These are phyloP conservation scores for Brassica cretica DNA, from an alignment of 345 rosid species.

Conservation along the genomic window DNA sequence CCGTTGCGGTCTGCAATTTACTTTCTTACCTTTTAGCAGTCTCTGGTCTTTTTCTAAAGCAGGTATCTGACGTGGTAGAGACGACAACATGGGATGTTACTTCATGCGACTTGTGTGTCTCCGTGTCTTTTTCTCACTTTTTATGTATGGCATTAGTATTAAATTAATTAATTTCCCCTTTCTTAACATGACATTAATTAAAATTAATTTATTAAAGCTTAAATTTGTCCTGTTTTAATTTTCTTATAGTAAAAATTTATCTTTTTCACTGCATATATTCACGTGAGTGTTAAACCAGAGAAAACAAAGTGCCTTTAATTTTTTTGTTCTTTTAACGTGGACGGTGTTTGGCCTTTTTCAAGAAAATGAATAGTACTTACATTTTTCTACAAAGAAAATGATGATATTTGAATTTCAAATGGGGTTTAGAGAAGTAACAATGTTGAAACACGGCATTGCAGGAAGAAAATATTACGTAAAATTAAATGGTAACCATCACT, in stretches of 20 bases:
- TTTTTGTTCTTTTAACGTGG: slow-evolving; percentile 39
- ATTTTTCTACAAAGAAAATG: neutral
- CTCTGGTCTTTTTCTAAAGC: slow-evolving; percentile 26
- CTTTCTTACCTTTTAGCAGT: slow-evolving; percentile 7
- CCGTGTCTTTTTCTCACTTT: slow-evolving; percentile 6
- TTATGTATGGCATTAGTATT: neutral
- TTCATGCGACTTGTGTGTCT: slow-evolving; percentile 13
- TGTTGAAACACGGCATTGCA: neutral
- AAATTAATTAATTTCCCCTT: neutral
- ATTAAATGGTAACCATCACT: neutral
- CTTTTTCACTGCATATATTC: slow-evolving; percentile 39
- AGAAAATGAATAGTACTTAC: slow-evolving; percentile 6
- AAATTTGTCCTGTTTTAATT: slow-evolving; percentile 15
- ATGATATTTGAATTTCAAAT: neutral
- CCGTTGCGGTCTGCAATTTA: slow-evolving; percentile 32
- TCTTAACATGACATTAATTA: neutral
- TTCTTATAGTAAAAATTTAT: slow-evolving; percentile 12
- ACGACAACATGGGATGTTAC: slow-evolving; percentile 34
- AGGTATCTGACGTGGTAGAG: slow-evolving; percentile 35
- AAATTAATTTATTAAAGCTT: slow-evolving; percentile 14
- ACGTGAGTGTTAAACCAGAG: slow-evolving; percentile 39
- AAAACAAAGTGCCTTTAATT: slow-evolving; percentile 38
- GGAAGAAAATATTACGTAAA: neutral
- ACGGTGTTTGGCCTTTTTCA: slow-evolving; percentile 28
- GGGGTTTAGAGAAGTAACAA: neutral